Base-by-base conservation (phyloP, 495 filamentous ascomycete species). In the Podospora bellae-mahoneyi region DNA sequence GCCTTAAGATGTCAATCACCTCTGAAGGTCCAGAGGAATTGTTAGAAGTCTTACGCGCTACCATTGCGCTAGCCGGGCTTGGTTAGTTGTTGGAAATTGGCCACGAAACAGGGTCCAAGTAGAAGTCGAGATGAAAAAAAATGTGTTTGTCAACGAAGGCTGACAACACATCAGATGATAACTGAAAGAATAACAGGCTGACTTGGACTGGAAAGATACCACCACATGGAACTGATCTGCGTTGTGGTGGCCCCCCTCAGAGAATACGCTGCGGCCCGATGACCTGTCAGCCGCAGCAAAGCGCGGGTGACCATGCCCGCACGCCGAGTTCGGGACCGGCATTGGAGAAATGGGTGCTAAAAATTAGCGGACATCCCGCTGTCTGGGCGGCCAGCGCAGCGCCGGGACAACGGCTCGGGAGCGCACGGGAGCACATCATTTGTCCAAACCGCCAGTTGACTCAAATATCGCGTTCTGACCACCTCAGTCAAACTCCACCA, bases 31-130 rank as follows among this genome's bases (percentile, higher is more conserved):
- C 2, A 30, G 19, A 62, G 26, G 27, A 54, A 58, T 26, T 58
- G 55, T 19, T 69, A 69, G 67, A 69, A 69, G 67, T 69, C 67
- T 69, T 55, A 60, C 55, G 67, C 67, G 62, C 62, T 69, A 61
- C 67, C 67, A 69, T 69, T 69, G 62, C 62, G 67, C 67, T 62
- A 69, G 62, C 56, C 55, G 63, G 62, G 67, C 67, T 30, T 58
- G 55, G 55, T 5, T 68, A 59, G 15, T 10, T 64, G 16, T 66
- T 66, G 15, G 62, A 19, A 10, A 1, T 10, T 64, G 26, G 19
- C 2, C 56, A 32, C 2, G 34, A 63, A 10, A 34, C 9, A 15
- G 60, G 4, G 13, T 32, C 20, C 28, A 39, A 20, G 18, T 63
- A 62, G 30, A 19, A 9, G 26, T 4, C 32, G 9, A 30, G 60